Percentiles rank a stretch among this genome's conserved stretches.
These are phyloP conservation scores for Suillus variegatus DNA, from an alignment of 768 basidiomycete genomes.

Conservation along the genomic window DNA sequence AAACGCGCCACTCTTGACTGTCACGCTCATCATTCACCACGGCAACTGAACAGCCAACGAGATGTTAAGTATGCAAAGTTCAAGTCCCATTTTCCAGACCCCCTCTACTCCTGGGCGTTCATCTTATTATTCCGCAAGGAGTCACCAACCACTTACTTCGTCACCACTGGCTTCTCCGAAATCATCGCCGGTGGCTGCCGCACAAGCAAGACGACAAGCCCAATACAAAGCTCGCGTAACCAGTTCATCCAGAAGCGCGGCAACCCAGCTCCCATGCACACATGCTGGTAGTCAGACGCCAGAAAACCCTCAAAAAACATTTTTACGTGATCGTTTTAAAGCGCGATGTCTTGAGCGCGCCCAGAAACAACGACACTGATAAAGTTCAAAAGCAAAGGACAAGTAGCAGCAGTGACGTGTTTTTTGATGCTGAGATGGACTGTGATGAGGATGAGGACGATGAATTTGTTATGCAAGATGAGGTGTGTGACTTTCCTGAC, in stretches of 20 bases:
- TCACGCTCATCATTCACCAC: slow-evolving; percentile 6
- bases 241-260: slow-evolving; percentile 22
- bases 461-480: slow-evolving; percentile 60
- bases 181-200: slow-evolving; percentile 47
- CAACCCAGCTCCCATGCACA: slow-evolving; percentile 18
- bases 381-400: slow-evolving; percentile 37
- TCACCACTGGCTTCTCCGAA: slow-evolving; percentile 54
- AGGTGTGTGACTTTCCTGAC: slow-evolving; percentile 39
- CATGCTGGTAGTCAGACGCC: slow-evolving; percentile 17
- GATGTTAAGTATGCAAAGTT: slow-evolving; percentile 22
- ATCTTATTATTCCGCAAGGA: slow-evolving; percentile 30
- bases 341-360: slow-evolving; percentile 65
- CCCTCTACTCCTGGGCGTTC: slow-evolving; percentile 41
- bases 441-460: slow-evolving; percentile 61
- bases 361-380: slow-evolving; percentile 48
- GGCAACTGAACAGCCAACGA: background rate
- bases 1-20: slow-evolving; percentile 19
- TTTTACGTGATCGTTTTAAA: slow-evolving; percentile 62
- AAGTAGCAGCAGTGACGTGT: slow-evolving; percentile 47
- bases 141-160: slow-evolving; percentile 42
- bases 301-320: slow-evolving; percentile 51
- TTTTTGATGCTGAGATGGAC: slow-evolving; percentile 48
- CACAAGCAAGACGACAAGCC: slow-evolving; percentile 51
- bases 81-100: slow-evolving; percentile 29
- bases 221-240: slow-evolving; percentile 53